Base-by-base conservation (phyloP, 805 yeast species). In the Komagataella kurtzmanii region DNA sequence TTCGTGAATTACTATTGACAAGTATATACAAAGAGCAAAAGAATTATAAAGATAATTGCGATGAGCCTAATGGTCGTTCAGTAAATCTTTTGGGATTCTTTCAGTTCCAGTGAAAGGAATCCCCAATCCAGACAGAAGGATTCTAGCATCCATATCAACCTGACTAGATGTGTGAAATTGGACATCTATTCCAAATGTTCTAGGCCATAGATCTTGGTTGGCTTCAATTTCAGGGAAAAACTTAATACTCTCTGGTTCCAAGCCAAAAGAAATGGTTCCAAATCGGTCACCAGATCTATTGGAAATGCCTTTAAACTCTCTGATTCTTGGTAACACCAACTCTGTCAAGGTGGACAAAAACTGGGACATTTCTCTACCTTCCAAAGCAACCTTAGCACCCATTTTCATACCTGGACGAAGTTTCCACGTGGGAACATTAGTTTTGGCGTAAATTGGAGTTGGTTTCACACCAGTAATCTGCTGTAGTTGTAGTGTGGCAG, bases 391-490 rank as follows among this genome's bases (percentile, higher is more conserved):
- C 62, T 86, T 85, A 51, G 95, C 96, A 51, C 99, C 99, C 80
- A 95, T 85, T 50, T 83, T 83, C 74, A 80, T 83, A 45, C 97
- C 96, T 49, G 81, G 81, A 66, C 97, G 81, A 51, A 90, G 75
- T 58, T 82, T 81, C 96, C 96, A 90, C 48, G 79, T 76, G 51
- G 90, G 84, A 40, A 88, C 86, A 67, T 88, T 88, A 7, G 87
- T 75, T 61, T 79, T 85, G 46, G 95, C 84, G 62, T 72, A 85
- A 17, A 88, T 71, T 21, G 84, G 76, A 54, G 73, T 70, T 44
- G 97, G 89, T 65, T 88, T 87, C 55, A 76, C 80, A 55, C 96
- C 96, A n/a, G 99, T 91, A 60, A 93, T 85, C 65, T 91, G 98
- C 60, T 93, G 95, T 53, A 93, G 64, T 68, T 86, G 91, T 54